Evolutionary conservation across 1,139 yeast species (phyloP), one percentile per base, ranked within the genome.

Genomic region (Diutina scorzettiae): DNA sequence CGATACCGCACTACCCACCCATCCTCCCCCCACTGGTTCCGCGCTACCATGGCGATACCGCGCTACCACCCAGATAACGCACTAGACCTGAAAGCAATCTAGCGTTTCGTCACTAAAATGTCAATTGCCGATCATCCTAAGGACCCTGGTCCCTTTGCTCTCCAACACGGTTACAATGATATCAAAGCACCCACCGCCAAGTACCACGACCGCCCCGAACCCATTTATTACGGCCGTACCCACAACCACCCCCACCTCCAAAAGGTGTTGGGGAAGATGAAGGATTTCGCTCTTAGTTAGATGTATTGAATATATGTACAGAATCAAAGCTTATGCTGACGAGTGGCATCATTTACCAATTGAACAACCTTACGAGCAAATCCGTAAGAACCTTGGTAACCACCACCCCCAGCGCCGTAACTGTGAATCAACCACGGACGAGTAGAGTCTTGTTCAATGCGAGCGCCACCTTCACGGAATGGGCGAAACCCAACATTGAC

Each of bases 401-500:
- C 76, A 4, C 64, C 62, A 5, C 69, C 71, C 17, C 71, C 67
- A 31, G 70, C 70, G 3, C 76, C 76, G 49, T 71, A 71, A 49
- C 66, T 66, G 49, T 71, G 77, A 20, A 71, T 54, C 32, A 72
- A 54, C 63, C 69, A 66, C 1, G 47, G 44, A 27, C 57, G 50
- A 8, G 53, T 48, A 45, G 48, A 24, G 54, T 62, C 76, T 4
- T 45, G 37, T 47, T 71, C 77, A 8, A 71, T 61, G 34, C 76
- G 53, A 0, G 63, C 63, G 2, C 76, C 77, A 4, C 64, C 67
- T 9, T 56, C 60, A 48, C 78, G 54, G 34, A 57, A 66, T 2
- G 78, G 78, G 41, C 78, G 57, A 42, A 70, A 67, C 0, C 78
- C 78, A 25, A 71, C 66, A 41, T 59, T 59, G 9, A 69, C 71